phyloP scores from a whole-genome alignment of 371 early-diverging fungal species.

The Haplosporangium sp. region DNA sequence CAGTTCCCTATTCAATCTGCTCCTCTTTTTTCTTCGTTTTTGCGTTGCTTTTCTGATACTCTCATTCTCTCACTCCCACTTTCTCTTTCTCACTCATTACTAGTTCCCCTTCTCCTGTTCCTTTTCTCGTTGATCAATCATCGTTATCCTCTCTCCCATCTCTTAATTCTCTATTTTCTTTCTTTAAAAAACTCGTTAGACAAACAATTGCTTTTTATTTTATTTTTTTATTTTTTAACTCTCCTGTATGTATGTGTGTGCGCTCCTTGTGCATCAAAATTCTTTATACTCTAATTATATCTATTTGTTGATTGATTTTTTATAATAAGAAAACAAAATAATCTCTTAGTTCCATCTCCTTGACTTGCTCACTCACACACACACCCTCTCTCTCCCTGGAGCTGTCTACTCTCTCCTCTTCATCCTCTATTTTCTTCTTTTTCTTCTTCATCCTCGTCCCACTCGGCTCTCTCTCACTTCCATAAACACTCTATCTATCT shows the following conservation, averaged over 20 bases:
- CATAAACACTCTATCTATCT: background rate
- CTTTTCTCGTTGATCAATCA: background rate
- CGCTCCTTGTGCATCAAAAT: background rate
- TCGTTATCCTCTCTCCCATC: background rate
- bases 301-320: background rate
- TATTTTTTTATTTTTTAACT: background rate
- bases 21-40: background rate
- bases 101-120: constrained; percentile 6
- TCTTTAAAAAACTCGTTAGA: background rate
- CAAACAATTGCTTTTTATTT: background rate
- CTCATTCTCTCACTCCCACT: background rate
- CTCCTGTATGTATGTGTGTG: background rate
- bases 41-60: background rate
- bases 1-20: background rate
- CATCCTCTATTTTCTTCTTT: background rate
- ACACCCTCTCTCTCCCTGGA: background rate
- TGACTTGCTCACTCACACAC: background rate
- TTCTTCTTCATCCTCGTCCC: background rate
- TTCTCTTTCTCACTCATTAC: background rate
- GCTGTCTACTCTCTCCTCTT: background rate
- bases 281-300: constrained; percentile 16
- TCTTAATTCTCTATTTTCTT: constrained; percentile 8
- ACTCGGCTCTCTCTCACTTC: background rate
- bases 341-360: constrained; percentile 9
- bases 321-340: background rate